These are phyloP conservation scores for Pisolithus microcarpus DNA, from an alignment of 768 basidiomycete species.

Conservation along the genomic window DNA sequence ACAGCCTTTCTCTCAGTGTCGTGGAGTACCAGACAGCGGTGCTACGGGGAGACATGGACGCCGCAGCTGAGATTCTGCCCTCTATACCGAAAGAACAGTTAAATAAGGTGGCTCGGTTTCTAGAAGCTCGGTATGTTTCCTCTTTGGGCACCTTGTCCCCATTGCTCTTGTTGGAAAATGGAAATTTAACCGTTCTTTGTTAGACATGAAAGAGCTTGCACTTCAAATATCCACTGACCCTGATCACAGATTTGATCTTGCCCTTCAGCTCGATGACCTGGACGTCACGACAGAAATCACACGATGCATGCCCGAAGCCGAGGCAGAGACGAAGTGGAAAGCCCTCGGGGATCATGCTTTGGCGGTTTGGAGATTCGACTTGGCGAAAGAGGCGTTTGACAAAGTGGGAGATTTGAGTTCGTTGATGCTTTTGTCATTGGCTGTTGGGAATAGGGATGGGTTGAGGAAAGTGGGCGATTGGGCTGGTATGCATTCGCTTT, in stretches of 20 bases:
- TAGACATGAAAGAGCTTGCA: slow-evolving; percentile 92
- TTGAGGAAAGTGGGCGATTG: neutral
- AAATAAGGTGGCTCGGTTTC: slow-evolving; percentile 90
- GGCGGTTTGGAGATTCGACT: slow-evolving; percentile 86
- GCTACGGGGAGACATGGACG: slow-evolving; percentile 80
- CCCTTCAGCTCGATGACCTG: slow-evolving; percentile 85
- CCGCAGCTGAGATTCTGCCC: slow-evolving; percentile 75
- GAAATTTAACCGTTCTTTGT: neutral
- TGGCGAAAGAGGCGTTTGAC: slow-evolving; percentile 85
- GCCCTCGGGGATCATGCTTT: slow-evolving; percentile 92
- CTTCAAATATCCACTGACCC: slow-evolving; percentile 82
- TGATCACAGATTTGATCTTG: slow-evolving; percentile 95
- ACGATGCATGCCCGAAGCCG: slow-evolving; percentile 28
- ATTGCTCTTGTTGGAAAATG: neutral
- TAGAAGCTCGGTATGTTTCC: slow-evolving; percentile 68
- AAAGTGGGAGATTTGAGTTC: slow-evolving; percentile 86
- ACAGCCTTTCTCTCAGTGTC: slow-evolving; percentile 74
- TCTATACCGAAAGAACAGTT: slow-evolving; percentile 84
- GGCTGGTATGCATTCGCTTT: neutral
- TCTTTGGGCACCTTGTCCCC: neutral
- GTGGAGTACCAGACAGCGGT: slow-evolving; percentile 97
- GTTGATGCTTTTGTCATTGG: slow-evolving; percentile 73
- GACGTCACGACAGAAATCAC: slow-evolving; percentile 78
- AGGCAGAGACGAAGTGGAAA: slow-evolving; percentile 64
- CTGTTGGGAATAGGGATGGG: slow-evolving; percentile 54